Base-by-base conservation (phyloP, 768 basidiomycete species). In the Calvatia gigantea region DNA sequence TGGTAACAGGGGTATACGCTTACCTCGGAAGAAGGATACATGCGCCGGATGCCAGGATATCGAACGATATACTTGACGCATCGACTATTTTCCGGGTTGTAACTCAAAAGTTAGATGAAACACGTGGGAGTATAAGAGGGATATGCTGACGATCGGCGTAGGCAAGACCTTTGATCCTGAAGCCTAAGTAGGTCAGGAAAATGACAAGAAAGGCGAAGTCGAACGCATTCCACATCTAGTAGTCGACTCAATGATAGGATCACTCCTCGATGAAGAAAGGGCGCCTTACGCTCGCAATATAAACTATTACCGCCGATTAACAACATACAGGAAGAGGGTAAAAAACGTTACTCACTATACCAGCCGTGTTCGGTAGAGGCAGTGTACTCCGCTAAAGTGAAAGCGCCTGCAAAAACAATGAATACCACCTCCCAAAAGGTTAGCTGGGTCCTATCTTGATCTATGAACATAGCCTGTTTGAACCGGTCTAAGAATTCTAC, bases 211-310 rank as follows among this genome's bases (percentile, higher is more conserved):
- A 91, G 0, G 81, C 77, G 21, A 88, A 85, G 69, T 91, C 94
- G 61, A 95, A 93, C 4, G 84, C 86, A 65, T 94, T 95, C 94
- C 94, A 96, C 60, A 94, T 84, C 90, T 94, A 61, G 31, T 42
- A 42, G 49, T 51, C 12, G 52, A 33, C 48, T 44, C 53, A 35
- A 38, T 6, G n/a, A 6, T n/a, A 9, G 32, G 14, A n/a, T 17
- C 6, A 17, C n/a, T 9, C n/a, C 11, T 41, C 15, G 41, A 49
- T 38, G 12, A 32, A 21, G 19, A 41, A 31, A 7, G 19, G 25
- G 23, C 31, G 31, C 60, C 59, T 64, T 65, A 90, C 91, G 64
- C 91, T 93, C 19, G 91, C 89, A 39, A 91, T 82, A 67, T 94
- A 94, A 51, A 94, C 91, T 79, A 41, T 41, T n/a, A 38, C 27